phyloP scores from a whole-genome alignment of 768 basidiomycete genomes.

The Mycena capillaripes region DNA sequence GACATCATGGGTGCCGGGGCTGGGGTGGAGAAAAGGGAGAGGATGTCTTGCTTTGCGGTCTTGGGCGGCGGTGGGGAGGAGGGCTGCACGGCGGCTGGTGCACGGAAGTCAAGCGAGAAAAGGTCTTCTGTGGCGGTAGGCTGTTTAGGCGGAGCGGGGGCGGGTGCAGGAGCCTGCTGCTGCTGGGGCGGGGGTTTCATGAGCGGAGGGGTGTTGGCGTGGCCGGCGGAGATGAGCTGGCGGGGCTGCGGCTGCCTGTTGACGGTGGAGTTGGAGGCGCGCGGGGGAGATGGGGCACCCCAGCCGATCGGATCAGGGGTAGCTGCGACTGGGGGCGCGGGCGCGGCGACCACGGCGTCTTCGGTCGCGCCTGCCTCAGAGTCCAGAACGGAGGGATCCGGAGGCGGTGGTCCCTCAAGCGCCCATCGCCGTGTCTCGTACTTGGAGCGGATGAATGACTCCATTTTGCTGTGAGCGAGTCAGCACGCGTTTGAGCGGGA shows the following conservation, averaged over 20 bases:
- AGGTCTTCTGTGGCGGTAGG: constrained; percentile 65
- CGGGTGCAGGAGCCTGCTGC: constrained; percentile 43
- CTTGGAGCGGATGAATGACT: constrained; percentile 96
- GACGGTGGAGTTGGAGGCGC: constrained; percentile 43
- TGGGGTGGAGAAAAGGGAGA: constrained; percentile 80
- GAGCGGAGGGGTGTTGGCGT: constrained; percentile 38
- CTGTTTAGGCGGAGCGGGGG: constrained; percentile 49
- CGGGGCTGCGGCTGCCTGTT: constrained; percentile 66
- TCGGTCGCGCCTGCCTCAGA: constrained; percentile 47
- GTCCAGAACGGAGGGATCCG: constrained; percentile 86
- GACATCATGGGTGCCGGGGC: constrained; percentile 50
- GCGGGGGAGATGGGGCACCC: constrained; percentile 48
- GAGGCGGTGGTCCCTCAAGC: constrained; percentile 86
- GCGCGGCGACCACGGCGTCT: constrained; percentile 45
- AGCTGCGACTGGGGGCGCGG: constrained; percentile 40
- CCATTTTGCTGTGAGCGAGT: constrained; percentile 85
- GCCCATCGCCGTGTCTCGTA: constrained; percentile 97
- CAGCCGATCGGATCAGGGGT: constrained; percentile 47
- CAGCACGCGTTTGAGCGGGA: neutral
- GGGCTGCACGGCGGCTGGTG: constrained; percentile 62
- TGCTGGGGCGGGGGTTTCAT: constrained; percentile 35
- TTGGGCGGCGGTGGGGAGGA: constrained; percentile 55
- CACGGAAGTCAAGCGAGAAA: constrained; percentile 90
- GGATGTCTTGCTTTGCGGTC: constrained; percentile 87
- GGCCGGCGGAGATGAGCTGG: constrained; percentile 66